These are phyloP conservation scores for Clonostachys rhizophaga DNA, from an alignment of 2,329 filamentous ascomycete genomes.

Conservation along the genomic window DNA sequence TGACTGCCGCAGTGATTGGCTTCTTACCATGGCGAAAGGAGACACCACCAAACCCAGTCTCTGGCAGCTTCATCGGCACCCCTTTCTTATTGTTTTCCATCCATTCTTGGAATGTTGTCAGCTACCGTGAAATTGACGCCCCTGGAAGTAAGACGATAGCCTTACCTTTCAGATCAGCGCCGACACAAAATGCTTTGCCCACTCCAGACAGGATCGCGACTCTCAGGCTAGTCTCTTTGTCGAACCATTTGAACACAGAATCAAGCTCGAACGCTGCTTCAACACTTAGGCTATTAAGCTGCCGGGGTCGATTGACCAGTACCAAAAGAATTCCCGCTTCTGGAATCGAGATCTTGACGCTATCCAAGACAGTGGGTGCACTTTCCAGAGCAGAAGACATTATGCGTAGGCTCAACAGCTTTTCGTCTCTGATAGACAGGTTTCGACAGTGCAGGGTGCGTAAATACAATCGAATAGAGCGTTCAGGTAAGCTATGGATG, in stretches of 20 bases:
- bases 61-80: constrained; percentile 21
- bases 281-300: too few species aligned
- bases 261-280: constrained; percentile 30
- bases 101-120: constrained; percentile 16
- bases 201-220: constrained; percentile 45
- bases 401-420: too few species aligned
- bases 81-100: constrained; percentile 35
- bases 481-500: too few species aligned
- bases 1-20: constrained; percentile 55
- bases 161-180: constrained; percentile 35
- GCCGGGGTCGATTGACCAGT: too few species aligned
- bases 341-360: too few species aligned
- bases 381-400: too few species aligned
- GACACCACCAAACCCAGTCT: constrained; percentile 16
- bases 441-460: too few species aligned
- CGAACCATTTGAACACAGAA: constrained; percentile 46
- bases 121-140: constrained; percentile 18
- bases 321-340: too few species aligned
- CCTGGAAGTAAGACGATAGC: not conserved
- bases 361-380: too few species aligned
- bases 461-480: too few species aligned
- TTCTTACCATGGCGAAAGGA: constrained; percentile 53
- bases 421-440: too few species aligned
- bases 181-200: constrained; percentile 49
- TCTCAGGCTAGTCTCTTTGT: constrained; percentile 38